Conservation (phyloP, 108 stramenopile species). For the Pseudonitzschia delicatissima region DNA sequence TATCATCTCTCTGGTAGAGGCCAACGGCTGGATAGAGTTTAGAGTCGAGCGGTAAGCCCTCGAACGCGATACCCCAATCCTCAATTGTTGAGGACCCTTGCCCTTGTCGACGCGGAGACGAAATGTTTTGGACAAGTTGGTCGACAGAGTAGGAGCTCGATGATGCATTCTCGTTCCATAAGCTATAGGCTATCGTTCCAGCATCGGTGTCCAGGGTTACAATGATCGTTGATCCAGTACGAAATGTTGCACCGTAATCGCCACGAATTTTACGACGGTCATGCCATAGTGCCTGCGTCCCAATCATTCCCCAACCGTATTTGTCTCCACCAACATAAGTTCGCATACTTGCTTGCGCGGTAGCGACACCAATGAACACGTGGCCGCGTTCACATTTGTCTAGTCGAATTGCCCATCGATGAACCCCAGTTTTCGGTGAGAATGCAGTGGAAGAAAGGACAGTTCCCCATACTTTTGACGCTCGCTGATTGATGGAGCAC, state of each 20-base stretch:
- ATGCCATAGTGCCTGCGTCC: conserved; percentile 96
- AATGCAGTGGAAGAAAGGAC: conserved; percentile 62
- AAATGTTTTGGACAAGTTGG: conserved; percentile 31
- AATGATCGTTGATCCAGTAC: conserved; percentile 76
- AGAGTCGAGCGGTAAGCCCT: conserved; percentile 79
- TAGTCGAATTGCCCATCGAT: conserved; percentile 80
- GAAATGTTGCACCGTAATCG: conserved; percentile 75
- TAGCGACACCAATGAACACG: conserved; percentile 95
- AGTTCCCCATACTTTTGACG: conserved; percentile 83
- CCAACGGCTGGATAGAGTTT: conserved; percentile 80
- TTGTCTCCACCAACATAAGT: conserved; percentile 98
- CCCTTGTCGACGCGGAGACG: conserved; percentile 25
- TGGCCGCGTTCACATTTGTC: conserved; percentile 92
- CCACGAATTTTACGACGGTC: conserved; percentile 79
- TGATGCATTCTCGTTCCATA: conserved; percentile 60
- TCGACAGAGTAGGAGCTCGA: conserved; percentile 41
- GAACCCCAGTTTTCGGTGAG: conserved; percentile 71
- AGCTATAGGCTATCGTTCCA: conserved; percentile 75
- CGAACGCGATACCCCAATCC: conserved; percentile 88
- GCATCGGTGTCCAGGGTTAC: conserved; percentile 80
- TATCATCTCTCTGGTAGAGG: conserved; percentile 81
- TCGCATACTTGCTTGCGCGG: conserved; percentile 76
- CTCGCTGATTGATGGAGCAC: conserved; percentile 72
- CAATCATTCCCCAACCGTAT: conserved; percentile 96
- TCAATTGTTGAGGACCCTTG: conserved; percentile 51